Base-by-base conservation (phyloP, 306 rosid species). In the Dalbergia oliveri region DNA sequence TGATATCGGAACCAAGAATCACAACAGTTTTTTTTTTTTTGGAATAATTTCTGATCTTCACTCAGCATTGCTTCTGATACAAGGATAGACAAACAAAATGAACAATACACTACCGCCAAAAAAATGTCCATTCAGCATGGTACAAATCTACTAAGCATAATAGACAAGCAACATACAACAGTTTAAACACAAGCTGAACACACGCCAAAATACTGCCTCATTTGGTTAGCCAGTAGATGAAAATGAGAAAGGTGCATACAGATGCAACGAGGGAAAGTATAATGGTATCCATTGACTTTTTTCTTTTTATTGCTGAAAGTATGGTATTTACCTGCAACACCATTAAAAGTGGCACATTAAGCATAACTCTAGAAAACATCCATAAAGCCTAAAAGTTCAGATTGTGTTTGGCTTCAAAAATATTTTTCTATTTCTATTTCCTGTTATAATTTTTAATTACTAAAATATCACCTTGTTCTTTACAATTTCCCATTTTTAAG, bases 231-330 rank as follows among this genome's bases (percentile, higher is more conserved):
- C 99, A 96, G 87, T 96, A 93, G 85, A 91, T 89, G 74, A 90
- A 80, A 75, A 91, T 91, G 75, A 95, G 96, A 89, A 91, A 91
- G 69, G 90, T 93, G 91, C 99, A 96, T 49, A 91, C 90, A 2
- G 98, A 93, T 78, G 97, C 97, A 11, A 93, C 93, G 4, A 93
- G 94, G 6, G 97, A 89, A 54, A 93, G 96, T 82, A 96, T 90
- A 75, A 96, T 85, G 47, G 97, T 90, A 71, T 96, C 99, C 98
- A 90, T 83, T 0, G 97, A 96, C 86, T 96, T 96, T 88, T 96
- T 96, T 62, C 97, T 82, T 91, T 87, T 95, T 75, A 95, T 93
- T 8, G 98, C 80, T 1, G 91, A 83, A 21, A 95, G 92, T 59
- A 91, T 89, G 64, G 66, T 88, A 88, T 88, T 93, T 93, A 93